These are phyloP conservation scores for Volvox carteri DNA, from an alignment of 163 green algal genomes.

Conservation along the genomic window DNA sequence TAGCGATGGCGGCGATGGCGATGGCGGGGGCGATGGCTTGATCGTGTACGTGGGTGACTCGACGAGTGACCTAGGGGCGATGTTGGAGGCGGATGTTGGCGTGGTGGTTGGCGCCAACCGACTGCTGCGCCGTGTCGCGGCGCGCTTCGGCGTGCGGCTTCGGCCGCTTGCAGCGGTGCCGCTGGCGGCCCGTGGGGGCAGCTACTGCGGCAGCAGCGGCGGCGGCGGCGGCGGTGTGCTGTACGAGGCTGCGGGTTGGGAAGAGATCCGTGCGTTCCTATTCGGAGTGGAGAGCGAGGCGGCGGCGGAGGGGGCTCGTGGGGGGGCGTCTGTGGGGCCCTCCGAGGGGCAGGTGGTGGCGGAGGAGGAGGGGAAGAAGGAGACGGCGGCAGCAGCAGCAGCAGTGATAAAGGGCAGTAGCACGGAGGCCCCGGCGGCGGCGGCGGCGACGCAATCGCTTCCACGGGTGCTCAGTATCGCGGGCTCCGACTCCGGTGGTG, in stretches of 20 bases:
- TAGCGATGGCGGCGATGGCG: neutral
- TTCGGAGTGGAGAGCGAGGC: conserved; percentile 19
- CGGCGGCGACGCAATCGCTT: conserved; percentile 39
- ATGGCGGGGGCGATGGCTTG: neutral
- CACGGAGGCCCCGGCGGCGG: neutral
- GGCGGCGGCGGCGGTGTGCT: conserved; percentile 57
- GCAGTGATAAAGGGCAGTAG: neutral
- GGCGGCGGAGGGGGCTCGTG: neutral
- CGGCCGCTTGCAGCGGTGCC: conserved; percentile 70
- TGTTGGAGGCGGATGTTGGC: conserved; percentile 83
- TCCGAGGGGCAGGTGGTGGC: neutral
- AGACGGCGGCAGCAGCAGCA: neutral
- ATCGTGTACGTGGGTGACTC: conserved; percentile 89
- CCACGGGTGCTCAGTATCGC: conserved; percentile 91
- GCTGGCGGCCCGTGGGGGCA: conserved; percentile 35
- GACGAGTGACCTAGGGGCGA: conserved; percentile 79
- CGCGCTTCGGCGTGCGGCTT: conserved; percentile 67
- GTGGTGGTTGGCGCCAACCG: conserved; percentile 84
- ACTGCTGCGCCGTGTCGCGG: conserved; percentile 72
- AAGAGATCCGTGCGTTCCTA: conserved; percentile 37
- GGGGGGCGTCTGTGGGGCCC: neutral
- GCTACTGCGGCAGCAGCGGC: neutral
- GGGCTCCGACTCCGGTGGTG: conserved; percentile 94
- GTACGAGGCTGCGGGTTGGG: conserved; percentile 68
- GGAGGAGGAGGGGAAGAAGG: neutral